Percentiles rank a stretch among this genome's conserved stretches.
Evolutionary conservation across 2,329 filamentous ascomycete genomes (phyloP).

Genomic region (Talaromyces rugulosus): DNA sequence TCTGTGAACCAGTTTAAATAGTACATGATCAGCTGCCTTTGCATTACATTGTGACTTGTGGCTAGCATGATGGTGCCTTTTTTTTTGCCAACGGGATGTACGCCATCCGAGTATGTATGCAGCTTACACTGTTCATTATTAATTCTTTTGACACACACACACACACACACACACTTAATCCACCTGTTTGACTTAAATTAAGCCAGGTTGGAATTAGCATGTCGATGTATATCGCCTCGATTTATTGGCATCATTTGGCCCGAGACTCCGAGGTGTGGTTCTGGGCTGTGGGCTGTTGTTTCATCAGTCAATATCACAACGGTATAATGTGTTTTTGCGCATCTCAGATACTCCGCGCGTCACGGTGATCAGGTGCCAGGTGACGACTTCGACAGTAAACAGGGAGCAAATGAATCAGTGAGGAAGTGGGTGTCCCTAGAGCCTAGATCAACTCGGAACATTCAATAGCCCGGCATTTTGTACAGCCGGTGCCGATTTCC

Average conservation of each 20-base stretch:
- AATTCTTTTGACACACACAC: not conserved
- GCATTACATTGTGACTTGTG: not conserved
- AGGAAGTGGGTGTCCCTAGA: not conserved
- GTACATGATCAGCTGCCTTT: not conserved
- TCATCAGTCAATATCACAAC: not conserved
- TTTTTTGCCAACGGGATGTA: not conserved
- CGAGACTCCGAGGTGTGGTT: not conserved
- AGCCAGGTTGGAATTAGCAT: not conserved
- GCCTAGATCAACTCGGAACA: not conserved
- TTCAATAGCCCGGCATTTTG: not conserved
- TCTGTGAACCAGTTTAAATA: not conserved
- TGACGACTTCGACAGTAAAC: not conserved
- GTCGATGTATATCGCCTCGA: not conserved
- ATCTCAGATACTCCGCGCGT: not conserved
- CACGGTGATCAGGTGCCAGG: not conserved
- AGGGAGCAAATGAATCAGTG: not conserved
- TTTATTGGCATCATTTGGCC: not conserved
- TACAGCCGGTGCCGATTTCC: not conserved
- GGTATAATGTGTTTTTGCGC: not conserved
- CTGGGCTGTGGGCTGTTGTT: not conserved
- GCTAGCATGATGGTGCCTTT: not conserved
- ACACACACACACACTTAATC: not conserved
- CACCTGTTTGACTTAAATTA: not conserved
- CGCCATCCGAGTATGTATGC: not conserved
- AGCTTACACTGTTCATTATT: not conserved